Base-by-base conservation (phyloP, 371 early-diverging fungal species). In the Astathelohania contejeani region DNA sequence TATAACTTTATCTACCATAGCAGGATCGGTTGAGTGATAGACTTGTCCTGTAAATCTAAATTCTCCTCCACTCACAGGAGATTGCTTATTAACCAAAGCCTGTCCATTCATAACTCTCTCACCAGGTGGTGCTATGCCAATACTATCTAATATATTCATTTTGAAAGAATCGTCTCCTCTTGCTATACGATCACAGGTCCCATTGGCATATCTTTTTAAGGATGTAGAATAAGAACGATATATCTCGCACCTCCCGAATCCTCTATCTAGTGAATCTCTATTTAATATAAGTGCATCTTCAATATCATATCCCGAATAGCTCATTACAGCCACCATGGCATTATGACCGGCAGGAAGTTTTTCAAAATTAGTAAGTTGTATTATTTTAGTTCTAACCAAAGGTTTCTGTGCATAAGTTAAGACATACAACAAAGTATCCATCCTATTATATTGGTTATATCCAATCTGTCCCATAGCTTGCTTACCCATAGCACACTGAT, bases 401-500 rank as follows among this genome's bases (percentile, higher is more conserved):
- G 99, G 99, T 67, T 88, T 85, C 69, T 93, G 92, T 26, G 96
- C 87, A 71, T 95, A 93, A 42, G 83, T 83, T 82, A 96, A 82
- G 40, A 92, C 73, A 73, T 95, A 87, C 37, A 90, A 78, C 46
- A 90, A 73, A 1, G 93, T 91, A 76, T 99, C 97, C 61, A 90
- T 88, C 63, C 97, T 82, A 56, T 83, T 81, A 58, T 88, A 73
- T 69, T 90, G 87, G 71, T 94, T 94, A 63, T 87, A 87, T 7
- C 85, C 87, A 60, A 91, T 90, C 18, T 86, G 83, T 26, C 96
- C 96, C 54, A 96, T 93, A 45, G 96, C 96, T 76, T 99, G 97
- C 77, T 99, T 99, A 70, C 95, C 96, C 99, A 99, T 99, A 70
- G 96, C 96, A 70, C 91, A 96, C 78, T 90, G 90, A 67, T 82